Base-by-base conservation (phyloP, 2,329 filamentous ascomycete species). In the Rosellinia necatrix region DNA sequence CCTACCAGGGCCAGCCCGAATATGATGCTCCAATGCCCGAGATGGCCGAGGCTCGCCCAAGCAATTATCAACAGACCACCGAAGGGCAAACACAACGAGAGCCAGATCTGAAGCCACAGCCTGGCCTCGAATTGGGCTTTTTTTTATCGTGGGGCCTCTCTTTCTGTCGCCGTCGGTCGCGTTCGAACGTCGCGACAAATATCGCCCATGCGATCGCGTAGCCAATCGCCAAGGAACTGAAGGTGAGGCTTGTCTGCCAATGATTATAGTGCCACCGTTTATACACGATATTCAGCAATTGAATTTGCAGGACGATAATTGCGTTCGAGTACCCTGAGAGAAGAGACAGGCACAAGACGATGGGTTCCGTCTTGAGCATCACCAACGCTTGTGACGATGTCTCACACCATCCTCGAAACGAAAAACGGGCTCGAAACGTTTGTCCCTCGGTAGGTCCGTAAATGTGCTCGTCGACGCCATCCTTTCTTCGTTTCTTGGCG, bases 381-480 rank as follows among this genome's bases (percentile, higher is more conserved):
- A 77, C 76, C 70, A 86, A 88, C 0, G 85, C 84, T 6, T 84
- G 80, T 35, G 78, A 70, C 81, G 83, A 85, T 53, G 84, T 83
- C 24, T 75, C 72, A n/a, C 10, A 70, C 61, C 40, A 78, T 81
- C 75, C 60, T 73, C 75, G 49, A 77, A 49, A 13, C n/a, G 66
- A 69, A 52, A 72, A 68, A 13, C 70, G 65, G 8, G 56, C 76
- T 12, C 72, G 71, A 55, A 71, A 65, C 3, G 69, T 66, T 9
- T 83, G 76, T 9, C 91, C 78, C 72, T 94, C 90, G 57, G 89
- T 85, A 0, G 88, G 89, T 0, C 90, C 90, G 65, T 84, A 90
- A 61, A 91, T 70, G 61, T 89, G 85, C 44, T 79, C 76, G 29
- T 80, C 75, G 62, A 82, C 72, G 32, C 85, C 85, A 9, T 76